Percentiles rank a stretch among this genome's conserved stretches.
phyloP scores from a whole-genome alignment of 208 protist genomes.

The Leptomonas seymouri region DNA sequence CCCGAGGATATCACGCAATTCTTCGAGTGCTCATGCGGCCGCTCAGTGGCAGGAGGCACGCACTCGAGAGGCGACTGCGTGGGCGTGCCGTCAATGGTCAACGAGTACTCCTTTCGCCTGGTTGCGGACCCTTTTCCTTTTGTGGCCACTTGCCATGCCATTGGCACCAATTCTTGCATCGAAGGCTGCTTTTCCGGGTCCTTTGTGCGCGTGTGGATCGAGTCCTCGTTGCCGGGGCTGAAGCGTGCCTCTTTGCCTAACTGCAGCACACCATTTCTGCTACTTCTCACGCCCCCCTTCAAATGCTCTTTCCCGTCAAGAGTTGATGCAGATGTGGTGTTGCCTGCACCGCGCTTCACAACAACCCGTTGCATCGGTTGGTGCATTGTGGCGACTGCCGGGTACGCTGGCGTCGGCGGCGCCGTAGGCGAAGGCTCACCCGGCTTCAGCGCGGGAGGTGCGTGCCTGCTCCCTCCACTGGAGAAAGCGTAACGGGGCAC shows the following conservation, averaged over 20 bases:
- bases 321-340: neutral
- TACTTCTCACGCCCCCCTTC: neutral
- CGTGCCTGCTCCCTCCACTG: neutral
- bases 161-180: conserved; percentile 1
- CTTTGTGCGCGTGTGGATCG: neutral
- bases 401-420: neutral
- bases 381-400: neutral
- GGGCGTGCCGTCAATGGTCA: conserved; percentile 10
- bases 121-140: neutral
- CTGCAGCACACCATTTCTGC: neutral
- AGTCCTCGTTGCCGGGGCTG: neutral
- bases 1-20: conserved; percentile 16
- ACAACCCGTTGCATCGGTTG: neutral
- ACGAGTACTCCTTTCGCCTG: conserved; percentile 12
- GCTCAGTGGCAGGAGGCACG: neutral
- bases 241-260: neutral
- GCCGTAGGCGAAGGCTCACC: conserved; percentile 9
- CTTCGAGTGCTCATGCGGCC: neutral
- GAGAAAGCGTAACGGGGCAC: neutral
- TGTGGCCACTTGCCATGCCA: neutral
- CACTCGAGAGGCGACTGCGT: conserved; percentile 4
- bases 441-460: neutral
- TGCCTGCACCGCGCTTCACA: neutral
- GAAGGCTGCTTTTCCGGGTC: conserved; percentile 15
- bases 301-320: neutral